Conservation (phyloP, 345 rosid genomes). For the Litchi chinensis region DNA sequence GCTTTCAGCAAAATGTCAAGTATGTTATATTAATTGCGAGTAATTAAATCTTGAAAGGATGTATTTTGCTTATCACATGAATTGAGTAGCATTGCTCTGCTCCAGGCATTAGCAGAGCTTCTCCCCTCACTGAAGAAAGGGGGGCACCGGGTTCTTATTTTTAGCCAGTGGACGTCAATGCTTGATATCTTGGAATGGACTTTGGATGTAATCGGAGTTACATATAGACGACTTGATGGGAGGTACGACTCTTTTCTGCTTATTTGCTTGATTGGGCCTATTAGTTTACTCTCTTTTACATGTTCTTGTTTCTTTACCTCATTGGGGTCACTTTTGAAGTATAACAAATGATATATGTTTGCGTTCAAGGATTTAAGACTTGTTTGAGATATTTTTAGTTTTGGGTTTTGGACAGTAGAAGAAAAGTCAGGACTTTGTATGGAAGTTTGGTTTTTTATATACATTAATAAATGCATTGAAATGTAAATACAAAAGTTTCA, state of each 20-base stretch:
- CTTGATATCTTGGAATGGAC: constrained; percentile 97
- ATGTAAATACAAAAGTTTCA: too few relatives aligned
- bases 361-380: neutral
- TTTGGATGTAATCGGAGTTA: constrained; percentile 79
- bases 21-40: constrained; percentile 29
- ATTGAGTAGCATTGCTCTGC: neutral
- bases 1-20: constrained; percentile 94
- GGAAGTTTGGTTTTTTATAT: too few relatives aligned
- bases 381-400: too few relatives aligned
- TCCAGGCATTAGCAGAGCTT: constrained; percentile 80
- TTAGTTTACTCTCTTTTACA: neutral
- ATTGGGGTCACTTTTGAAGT: neutral
- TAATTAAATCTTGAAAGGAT: neutral
- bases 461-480: too few relatives aligned
- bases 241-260: constrained; percentile 44
- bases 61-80: neutral
- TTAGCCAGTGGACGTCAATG: constrained; percentile 99
- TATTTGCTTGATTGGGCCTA: constrained; percentile 1
- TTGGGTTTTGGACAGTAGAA: too few relatives aligned
- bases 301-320: neutral
- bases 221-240: constrained; percentile 94
- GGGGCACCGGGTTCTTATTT: constrained; percentile 86
- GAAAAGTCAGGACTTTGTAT: too few relatives aligned
- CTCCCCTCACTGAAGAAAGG: constrained; percentile 66
- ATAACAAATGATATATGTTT: neutral